phyloP scores from a whole-genome alignment of 2,329 filamentous ascomycete species.

The Tympanopsis confertula region DNA sequence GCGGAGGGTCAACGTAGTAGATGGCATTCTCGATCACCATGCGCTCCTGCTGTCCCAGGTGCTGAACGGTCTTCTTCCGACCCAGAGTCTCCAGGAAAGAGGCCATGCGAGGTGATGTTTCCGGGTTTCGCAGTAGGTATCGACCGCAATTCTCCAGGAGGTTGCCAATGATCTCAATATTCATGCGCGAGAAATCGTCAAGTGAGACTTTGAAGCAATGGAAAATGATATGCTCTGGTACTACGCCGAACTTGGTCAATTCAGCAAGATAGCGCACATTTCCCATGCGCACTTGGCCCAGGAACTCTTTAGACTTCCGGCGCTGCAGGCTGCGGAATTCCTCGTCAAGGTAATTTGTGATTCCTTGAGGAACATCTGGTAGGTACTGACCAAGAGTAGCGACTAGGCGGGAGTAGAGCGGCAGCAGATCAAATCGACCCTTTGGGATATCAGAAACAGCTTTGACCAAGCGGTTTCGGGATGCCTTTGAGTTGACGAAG shows the following conservation, averaged over 20 bases:
- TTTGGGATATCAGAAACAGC: slow-evolving; percentile 90
- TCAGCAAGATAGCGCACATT: slow-evolving; percentile 98
- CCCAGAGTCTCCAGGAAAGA: slow-evolving; percentile 91
- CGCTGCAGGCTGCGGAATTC: slow-evolving; percentile 94
- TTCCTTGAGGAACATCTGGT: slow-evolving; percentile 80
- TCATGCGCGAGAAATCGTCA: slow-evolving; percentile 96
- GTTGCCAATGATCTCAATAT: slow-evolving; percentile 96
- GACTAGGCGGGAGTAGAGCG: slow-evolving; percentile 82
- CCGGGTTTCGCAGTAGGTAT: slow-evolving; percentile 82
- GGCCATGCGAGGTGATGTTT: slow-evolving; percentile 84
- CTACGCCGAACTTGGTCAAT: slow-evolving; percentile 93
- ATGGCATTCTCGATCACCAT: slow-evolving; percentile 98
- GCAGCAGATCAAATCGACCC: slow-evolving; percentile 79
- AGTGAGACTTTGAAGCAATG: slow-evolving; percentile 95
- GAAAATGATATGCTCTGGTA: slow-evolving; percentile 96
- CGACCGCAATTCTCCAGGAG: slow-evolving; percentile 91
- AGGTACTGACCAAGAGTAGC: slow-evolving; percentile 90
- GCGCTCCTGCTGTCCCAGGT: slow-evolving; percentile 87
- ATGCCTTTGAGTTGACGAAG: slow-evolving; percentile 96
- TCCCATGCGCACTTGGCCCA: slow-evolving; percentile 82
- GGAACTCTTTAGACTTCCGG: slow-evolving; percentile 93
- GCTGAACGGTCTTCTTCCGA: slow-evolving; percentile 89
- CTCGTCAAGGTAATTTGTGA: slow-evolving; percentile 86
- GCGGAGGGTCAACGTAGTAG: slow-evolving; percentile 93
- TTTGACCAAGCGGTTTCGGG: slow-evolving; percentile 85